Base-by-base conservation (phyloP, 352 stramenopile species). In the Saprolegnia parasitica region DNA sequence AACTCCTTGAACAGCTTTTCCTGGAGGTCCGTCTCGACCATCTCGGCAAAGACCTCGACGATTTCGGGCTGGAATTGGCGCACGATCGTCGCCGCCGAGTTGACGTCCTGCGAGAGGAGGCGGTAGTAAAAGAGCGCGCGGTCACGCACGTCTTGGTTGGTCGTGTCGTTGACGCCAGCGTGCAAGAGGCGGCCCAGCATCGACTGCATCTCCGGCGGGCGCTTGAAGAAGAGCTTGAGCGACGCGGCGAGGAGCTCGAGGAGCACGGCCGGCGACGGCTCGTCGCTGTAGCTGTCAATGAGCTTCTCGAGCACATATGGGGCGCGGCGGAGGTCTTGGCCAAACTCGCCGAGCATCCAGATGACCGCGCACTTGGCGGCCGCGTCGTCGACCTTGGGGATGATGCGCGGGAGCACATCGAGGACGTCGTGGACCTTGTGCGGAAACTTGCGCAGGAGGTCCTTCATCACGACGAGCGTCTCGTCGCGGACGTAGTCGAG, bases 151-250 rank as follows among this genome's bases (percentile, higher is more conserved):
- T 99, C 96, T 68, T 95, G 87, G 71, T 98, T 87, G 62, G 89
- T 93, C 10, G 96, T 94, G 67, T 99, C 97, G 72, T 99, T 95
- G 45, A 98, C 97, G 0, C 96, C 93, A 18, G 88, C 84, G 24
- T 89, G 83, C 61, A 99, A 83, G 45, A 99, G 80, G 23, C 93
- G 84, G 5, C 96, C 97, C 29, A 99, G 81, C 96, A 99, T 99
- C 46, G 81, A 88, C 77, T 99, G 96, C 85, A 98, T 91, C 85
- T 99, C 97, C 0, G 96, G 95, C 46, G 97, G 92, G n/a, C 96
- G 87, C 77, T 97, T 91, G 78, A 99, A 99, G 77, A 99, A 99
- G 6, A 99, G 81, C 77, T 99, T 99, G 75, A 98, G 90, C 5
- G 94, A 91, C n/a, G 93, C 91, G 24, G 85, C 97, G 23, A 99